Base-by-base conservation (phyloP, 805 yeast genomes). In the Yamadazyma endophytica region DNA sequence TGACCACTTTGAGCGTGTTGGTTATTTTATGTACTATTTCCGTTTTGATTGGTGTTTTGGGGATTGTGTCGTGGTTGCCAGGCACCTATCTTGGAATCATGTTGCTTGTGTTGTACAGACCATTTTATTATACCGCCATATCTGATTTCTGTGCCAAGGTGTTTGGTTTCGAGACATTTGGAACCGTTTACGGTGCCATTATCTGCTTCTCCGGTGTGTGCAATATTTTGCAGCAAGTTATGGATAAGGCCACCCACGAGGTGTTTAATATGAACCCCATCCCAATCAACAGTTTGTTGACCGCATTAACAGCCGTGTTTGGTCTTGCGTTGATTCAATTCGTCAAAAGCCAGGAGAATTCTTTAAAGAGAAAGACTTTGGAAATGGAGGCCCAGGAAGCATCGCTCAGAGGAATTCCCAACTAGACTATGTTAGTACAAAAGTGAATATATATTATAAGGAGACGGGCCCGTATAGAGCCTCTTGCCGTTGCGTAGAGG, bases 71-170 rank as follows among this genome's bases (percentile, higher is more conserved):
- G 39, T 63, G 62, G 61, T 25, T 63, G 9, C 70, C 69, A 11
- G 67, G 75, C 2, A 88, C 89, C 24, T 68, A 82, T 46, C 26
- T 73, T 1, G 95, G 95, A 3, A 82, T 89, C 25, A 44, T 77
- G 2, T 42, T 83, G 18, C 62, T 89, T 43, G 97, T 87, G 8
- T 65, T 84, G 2, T 88, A 84, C 58, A 72, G 97, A 54, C 96
- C 97, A 8, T 84, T 89, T 50, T 88, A 84, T 51, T 90, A 89
- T 58, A 89, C 97, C 2, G 85, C 94, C 2, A 86, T 88, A 5
- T 83, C 95, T 1, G 97, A 90, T 56, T 87, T 80, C 54, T 75
- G 88, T 48, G 94, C 95, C 17, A 89, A 89, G 53, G 90, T 89
- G 19, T 89, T 90, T 61, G 97, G 97, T 0, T 88, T 83, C 56